Evolutionary conservation across 176 grass and related monocot genomes (phyloP).

Genomic region (Oryza glumipatula): DNA sequence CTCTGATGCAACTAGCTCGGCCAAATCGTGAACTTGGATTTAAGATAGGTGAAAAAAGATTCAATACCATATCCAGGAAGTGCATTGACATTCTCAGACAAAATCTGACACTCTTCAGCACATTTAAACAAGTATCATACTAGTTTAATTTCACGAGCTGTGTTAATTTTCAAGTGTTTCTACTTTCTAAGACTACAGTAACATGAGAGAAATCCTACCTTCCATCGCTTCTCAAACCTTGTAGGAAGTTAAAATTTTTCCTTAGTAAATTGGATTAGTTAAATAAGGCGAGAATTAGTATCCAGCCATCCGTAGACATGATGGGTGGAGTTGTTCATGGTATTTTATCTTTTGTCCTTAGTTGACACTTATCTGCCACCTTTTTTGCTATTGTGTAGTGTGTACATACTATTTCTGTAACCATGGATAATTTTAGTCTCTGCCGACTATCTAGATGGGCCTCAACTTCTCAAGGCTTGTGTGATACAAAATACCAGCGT

Average conservation of each 20-base stretch:
- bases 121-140: neutral
- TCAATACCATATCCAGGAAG: neutral
- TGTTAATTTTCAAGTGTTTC: neutral
- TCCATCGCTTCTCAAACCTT: conserved; percentile 11
- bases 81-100: neutral
- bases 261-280: neutral
- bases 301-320: neutral
- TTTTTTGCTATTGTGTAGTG: neutral
- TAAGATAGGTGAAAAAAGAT: conserved; percentile 11
- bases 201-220: neutral
- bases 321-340: neutral
- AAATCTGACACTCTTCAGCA: neutral
- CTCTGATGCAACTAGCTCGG: conserved; percentile 4
- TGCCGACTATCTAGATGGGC: neutral
- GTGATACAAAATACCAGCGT: neutral
- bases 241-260: neutral
- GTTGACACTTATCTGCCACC: neutral
- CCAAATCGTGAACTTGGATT: neutral
- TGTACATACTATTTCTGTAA: neutral
- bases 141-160: neutral
- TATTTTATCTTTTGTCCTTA: neutral
- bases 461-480: neutral
- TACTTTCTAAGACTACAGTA: neutral
- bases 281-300: neutral
- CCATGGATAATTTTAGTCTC: neutral